phyloP scores from a whole-genome alignment of 768 basidiomycete species.

The Pisolithus orientalis region DNA sequence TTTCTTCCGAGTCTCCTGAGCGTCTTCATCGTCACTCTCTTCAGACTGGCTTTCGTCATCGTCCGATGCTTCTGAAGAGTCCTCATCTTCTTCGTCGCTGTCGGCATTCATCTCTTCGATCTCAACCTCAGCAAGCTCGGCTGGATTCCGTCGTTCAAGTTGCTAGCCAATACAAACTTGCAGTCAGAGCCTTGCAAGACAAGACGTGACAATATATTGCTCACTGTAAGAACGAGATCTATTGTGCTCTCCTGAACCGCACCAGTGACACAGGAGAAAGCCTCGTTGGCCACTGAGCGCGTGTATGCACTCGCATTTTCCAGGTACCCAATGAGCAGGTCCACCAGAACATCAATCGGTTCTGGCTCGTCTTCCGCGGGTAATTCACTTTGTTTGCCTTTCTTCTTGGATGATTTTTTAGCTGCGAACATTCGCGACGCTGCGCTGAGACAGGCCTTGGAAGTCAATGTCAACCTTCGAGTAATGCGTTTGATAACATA shows the following conservation, averaged over 20 bases:
- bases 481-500: neutral
- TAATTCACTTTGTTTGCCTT: slow-evolving; percentile 17
- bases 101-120: slow-evolving; percentile 40
- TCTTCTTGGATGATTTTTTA: slow-evolving; percentile 32
- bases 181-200: neutral
- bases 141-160: slow-evolving; percentile 68
- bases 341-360: slow-evolving; percentile 81
- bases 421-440: slow-evolving; percentile 46
- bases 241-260: slow-evolving; percentile 64
- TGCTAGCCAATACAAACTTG: slow-evolving; percentile 46
- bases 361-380: slow-evolving; percentile 32
- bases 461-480: slow-evolving; percentile 1
- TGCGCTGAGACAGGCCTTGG: slow-evolving; percentile 56
- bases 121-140: slow-evolving; percentile 38
- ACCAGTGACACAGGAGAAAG: slow-evolving; percentile 67
- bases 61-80: slow-evolving; percentile 24
- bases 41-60: slow-evolving; percentile 32
- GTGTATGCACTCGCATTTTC: slow-evolving; percentile 79
- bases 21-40: slow-evolving; percentile 44
- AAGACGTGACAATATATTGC: slow-evolving; percentile 26
- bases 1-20: slow-evolving; percentile 55
- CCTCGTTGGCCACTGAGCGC: slow-evolving; percentile 73
- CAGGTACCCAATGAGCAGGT: slow-evolving; percentile 84
- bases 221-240: slow-evolving; percentile 74
- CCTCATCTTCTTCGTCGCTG: slow-evolving; percentile 29